These are phyloP conservation scores for Chondrus crispus DNA, from an alignment of 23 red algal genomes.

Conservation along the genomic window DNA sequence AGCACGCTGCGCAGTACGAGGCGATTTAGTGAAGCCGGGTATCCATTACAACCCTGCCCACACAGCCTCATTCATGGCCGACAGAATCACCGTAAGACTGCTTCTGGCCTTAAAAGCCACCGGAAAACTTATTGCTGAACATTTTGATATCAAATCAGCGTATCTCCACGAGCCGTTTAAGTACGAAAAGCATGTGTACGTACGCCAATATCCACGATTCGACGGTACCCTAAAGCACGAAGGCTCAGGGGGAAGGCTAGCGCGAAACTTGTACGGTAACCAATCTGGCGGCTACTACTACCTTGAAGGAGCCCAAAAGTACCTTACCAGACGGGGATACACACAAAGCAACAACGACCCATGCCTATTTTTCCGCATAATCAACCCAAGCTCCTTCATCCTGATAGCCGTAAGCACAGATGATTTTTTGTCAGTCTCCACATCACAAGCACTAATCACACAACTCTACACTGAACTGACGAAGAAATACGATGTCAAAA, in stretches of 20 bases:
- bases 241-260: background rate
- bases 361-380: background rate
- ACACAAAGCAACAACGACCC: background rate
- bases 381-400: background rate
- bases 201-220: background rate
- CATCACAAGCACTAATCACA: background rate
- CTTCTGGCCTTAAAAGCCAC: background rate
- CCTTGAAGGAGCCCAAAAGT: background rate
- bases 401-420: conserved; percentile 21
- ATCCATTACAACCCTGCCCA: conserved; percentile 27
- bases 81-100: background rate
- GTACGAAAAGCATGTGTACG: background rate
- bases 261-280: background rate
- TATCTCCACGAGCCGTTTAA: background rate
- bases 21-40: conserved; percentile 42
- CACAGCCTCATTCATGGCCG: conserved; percentile 1
- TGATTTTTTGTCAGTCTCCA: conserved; percentile 5
- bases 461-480: background rate
- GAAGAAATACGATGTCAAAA: background rate
- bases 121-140: background rate
- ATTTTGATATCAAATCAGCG: conserved; percentile 38
- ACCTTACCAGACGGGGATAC: background rate
- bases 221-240: background rate
- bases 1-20: conserved; percentile 27
- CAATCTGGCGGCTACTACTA: background rate